Base-by-base conservation (phyloP, 345 rosid species). In the Carallia brachiata region DNA sequence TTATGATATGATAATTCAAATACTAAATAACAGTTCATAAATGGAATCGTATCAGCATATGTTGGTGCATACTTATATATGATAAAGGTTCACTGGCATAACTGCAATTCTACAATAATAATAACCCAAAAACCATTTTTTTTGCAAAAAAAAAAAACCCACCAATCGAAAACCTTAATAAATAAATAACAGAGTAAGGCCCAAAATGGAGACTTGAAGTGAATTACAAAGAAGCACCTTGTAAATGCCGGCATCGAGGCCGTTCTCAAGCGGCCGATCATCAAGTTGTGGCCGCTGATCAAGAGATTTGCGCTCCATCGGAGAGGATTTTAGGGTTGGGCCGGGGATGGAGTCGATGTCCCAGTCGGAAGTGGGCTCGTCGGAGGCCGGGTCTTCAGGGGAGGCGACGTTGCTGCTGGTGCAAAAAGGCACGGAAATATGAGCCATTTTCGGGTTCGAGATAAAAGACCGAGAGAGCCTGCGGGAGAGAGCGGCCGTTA, bases 241-340 rank as follows among this genome's bases (percentile, higher is more conserved):
- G 85, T 77, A 94, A 75, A 87, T 55, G 76, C 98, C 98, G 30
- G 7, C 30, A 67, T 91, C 95, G 50, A 94, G 88, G 72, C 97
- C 97, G 37, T 86, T 79, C 73, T 90, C 95, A 30, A 94, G 90
- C 8, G 72, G 81, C 39, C 83, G 86, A 30, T 89, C 88, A 69
- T 74, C 85, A 56, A 78, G 9, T 6, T 69, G 63, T 27, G 80
- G 84, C 31, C 79, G 82, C 55, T 76, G 81, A 48, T 68, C 77
- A 36, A 37, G 66, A 1, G 82, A 57, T 3, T 39, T 36, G 13
- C 61, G 70, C 44, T 59, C 67, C 34, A 73, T 23, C 10, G 47
- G 1, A 30, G 82, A 66, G 3, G 71, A 13, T 52, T 76, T 56
- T 8, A 65, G 52, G 58, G 73, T 52, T 8, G 83, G 67, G 61